Conservation (phyloP, 805 yeast genomes). For the Debaryomyces hansenii region DNA sequence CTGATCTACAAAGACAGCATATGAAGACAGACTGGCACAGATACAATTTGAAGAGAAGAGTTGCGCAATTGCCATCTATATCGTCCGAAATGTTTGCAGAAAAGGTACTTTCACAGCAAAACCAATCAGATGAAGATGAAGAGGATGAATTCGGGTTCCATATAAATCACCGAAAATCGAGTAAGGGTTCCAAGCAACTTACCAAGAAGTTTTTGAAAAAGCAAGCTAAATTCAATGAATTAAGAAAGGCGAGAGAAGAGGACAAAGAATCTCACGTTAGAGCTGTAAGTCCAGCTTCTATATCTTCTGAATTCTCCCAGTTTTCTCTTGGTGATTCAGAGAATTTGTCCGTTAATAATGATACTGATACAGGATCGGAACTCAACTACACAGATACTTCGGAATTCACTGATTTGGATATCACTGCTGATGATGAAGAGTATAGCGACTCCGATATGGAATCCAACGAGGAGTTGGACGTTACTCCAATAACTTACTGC, state of each 20-base stretch:
- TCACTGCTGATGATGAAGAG: slow-evolving; percentile 29
- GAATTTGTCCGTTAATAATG: slow-evolving; percentile 25
- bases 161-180: slow-evolving; percentile 28
- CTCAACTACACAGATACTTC: slow-evolving; percentile 42
- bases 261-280: slow-evolving; percentile 20
- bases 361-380: slow-evolving; percentile 52
- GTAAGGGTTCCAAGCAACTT: slow-evolving; percentile 27
- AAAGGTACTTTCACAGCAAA: slow-evolving; percentile 47
- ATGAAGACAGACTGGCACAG: slow-evolving; percentile 50
- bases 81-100: slow-evolving; percentile 68
- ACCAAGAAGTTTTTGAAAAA: slow-evolving; percentile 41
- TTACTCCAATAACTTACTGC: slow-evolving; percentile 52
- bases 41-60: slow-evolving; percentile 44
- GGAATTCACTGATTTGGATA: slow-evolving; percentile 21
- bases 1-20: slow-evolving; percentile 40
- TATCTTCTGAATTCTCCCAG: slow-evolving; percentile 53
- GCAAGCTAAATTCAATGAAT: slow-evolving; percentile 14
- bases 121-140: slow-evolving; percentile 17
- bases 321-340: slow-evolving; percentile 52
- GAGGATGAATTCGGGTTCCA: slow-evolving; percentile 60
- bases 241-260: slow-evolving; percentile 16
- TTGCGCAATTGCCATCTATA: slow-evolving; percentile 65
- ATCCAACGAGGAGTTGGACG: slow-evolving; percentile 24
- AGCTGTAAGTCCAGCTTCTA: slow-evolving; percentile 51
- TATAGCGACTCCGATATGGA: slow-evolving; percentile 24